phyloP scores from a whole-genome alignment of 1,139 yeast species.

The Arxiozyma bovina region DNA sequence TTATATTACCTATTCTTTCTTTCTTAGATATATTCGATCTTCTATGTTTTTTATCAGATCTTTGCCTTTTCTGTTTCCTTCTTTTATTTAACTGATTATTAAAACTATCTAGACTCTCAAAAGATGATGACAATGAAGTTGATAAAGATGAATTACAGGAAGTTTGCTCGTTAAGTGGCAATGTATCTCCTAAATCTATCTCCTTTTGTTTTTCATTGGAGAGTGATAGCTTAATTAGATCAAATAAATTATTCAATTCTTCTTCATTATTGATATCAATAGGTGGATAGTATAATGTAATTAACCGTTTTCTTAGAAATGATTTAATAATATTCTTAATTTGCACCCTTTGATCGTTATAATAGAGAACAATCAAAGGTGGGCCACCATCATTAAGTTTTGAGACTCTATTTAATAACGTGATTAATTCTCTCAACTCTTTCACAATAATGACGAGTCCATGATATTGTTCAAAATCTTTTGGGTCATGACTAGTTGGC shows the following conservation, averaged over 20 bases:
- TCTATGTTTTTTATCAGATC: slow-evolving; percentile 6
- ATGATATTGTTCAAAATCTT: slow-evolving; percentile 13
- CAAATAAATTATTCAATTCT: slow-evolving; percentile 18
- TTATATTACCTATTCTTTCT: too few species aligned
- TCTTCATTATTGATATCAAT: slow-evolving; percentile 18
- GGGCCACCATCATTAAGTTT: slow-evolving; percentile 11
- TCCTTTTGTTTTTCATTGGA: neutral
- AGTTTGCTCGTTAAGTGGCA: neutral
- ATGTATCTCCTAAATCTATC: neutral
- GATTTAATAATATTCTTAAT: slow-evolving; percentile 20
- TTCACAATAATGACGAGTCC: slow-evolving; percentile 24
- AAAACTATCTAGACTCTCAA: slow-evolving; percentile 2
- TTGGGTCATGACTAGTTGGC: slow-evolving; percentile 13
- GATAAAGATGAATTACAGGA: neutral
- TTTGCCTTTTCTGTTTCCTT: slow-evolving; percentile 6
- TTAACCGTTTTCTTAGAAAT: slow-evolving; percentile 15
- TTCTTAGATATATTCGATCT: neutral
- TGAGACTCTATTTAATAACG: slow-evolving; percentile 20
- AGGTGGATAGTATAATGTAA: slow-evolving; percentile 22
- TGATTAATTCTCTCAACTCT: slow-evolving; percentile 21
- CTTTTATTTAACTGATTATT: neutral
- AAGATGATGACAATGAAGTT: slow-evolving; percentile 7
- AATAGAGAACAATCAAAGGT: slow-evolving; percentile 23
- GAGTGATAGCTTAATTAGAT: slow-evolving; percentile 7
- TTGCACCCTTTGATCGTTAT: slow-evolving; percentile 22